Evolutionary conservation across 73 alveolate species (phyloP), one percentile per base, ranked within the genome.

Genomic region (Stentor coeruleus): DNA sequence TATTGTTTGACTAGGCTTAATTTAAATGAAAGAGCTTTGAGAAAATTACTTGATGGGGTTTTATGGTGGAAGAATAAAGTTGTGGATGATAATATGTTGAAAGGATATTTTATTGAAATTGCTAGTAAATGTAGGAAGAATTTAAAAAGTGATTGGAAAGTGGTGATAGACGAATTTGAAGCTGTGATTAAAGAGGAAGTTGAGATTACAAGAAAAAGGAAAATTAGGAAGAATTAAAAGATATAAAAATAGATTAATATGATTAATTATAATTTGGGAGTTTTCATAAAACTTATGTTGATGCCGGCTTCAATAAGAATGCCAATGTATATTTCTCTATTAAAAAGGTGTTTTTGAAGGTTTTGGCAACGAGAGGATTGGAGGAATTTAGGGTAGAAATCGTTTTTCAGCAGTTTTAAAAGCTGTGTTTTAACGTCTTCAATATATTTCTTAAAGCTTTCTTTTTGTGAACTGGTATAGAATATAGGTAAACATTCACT

Each of bases 161-260:
- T 38, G 33, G n/a, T 81, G 4, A 40, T 81, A 20, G 86, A 81
- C 59, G 86, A 81, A 81, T 59, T 81, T 1, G 86, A 81, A 66
- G 79, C 79, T 20, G 79, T 26, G 36, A 26, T 66, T 66, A 20
- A 40, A 26, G 79, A 40, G 33, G 79, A 66, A 20, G 79, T 14
- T 20, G 79, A 66, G 39, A 40, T 66, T 20, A 11, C 39, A 26
- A 66, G 39, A 33, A 66, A 66, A 66, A 20, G 79, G 33, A 66
- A 66, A 66, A n/a, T n/a, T n/a, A n/a, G n/a, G n/a, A n/a, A n/a
- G n/a, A n/a, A n/a, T n/a, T n/a, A n/a, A n/a, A n/a, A n/a, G n/a
- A n/a, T n/a, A n/a, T n/a, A n/a, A n/a, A n/a, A n/a, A n/a, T n/a
- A n/a, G n/a, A n/a, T n/a, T n/a, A n/a, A n/a, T n/a, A n/a, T n/a